phyloP scores from a whole-genome alignment of 805 yeast species.

The Dipodascus geniculatus region DNA sequence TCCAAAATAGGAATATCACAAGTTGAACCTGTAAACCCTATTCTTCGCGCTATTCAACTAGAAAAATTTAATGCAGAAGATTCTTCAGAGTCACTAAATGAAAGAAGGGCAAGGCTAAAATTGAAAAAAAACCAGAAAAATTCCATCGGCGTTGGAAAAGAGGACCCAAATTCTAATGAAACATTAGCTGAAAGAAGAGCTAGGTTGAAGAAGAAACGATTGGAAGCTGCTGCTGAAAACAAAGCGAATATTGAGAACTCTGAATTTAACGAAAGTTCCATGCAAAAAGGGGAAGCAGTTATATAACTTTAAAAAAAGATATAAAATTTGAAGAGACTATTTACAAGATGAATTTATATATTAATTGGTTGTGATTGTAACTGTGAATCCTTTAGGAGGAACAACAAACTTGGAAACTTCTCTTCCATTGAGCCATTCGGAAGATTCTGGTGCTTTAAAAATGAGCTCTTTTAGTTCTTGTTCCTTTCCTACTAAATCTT shows the following conservation, averaged over 20 bases:
- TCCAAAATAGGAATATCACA: neutral
- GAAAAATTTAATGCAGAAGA: neutral
- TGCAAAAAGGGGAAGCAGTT: no score
- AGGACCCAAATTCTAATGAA: slow-evolving; percentile 16
- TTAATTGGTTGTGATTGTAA: neutral
- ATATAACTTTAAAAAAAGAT: no score
- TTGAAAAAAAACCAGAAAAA: neutral
- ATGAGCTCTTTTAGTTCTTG: slow-evolving; percentile 29
- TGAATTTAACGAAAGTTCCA: no score
- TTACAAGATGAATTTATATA: no score
- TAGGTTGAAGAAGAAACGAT: slow-evolving; percentile 17
- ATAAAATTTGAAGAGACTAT: neutral
- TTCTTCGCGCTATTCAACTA: neutral
- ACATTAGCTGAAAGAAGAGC: slow-evolving; percentile 22
- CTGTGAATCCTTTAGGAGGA: neutral
- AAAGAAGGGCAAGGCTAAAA: neutral
- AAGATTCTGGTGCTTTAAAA: slow-evolving; percentile 26
- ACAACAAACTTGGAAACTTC: neutral
- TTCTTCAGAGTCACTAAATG: neutral
- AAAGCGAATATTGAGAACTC: no score
- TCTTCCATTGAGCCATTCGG: slow-evolving; percentile 31
- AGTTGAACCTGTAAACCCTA: neutral
- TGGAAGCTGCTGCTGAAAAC: no score
- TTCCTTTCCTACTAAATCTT: slow-evolving; percentile 16
- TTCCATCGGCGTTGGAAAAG: neutral